Conservation (phyloP, 106 monocot genomes). For the Dendrobium officinale region DNA sequence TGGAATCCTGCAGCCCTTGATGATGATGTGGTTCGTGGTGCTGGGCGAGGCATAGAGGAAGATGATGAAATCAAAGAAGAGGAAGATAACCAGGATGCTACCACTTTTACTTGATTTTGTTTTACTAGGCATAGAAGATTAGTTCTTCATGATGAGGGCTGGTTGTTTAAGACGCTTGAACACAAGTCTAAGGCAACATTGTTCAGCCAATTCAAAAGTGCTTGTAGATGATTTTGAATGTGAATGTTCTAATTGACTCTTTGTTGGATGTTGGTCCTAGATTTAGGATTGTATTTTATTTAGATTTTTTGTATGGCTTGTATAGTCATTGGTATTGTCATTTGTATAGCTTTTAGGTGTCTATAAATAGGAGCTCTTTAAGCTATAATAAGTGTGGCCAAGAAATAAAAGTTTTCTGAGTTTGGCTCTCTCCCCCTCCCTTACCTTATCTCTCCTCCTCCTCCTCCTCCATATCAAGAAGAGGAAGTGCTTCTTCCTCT, state of each 20-base stretch:
- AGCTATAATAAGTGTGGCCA: too few species aligned
- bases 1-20: constrained; percentile 44
- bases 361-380: too few species aligned
- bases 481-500: too few species aligned
- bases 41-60: constrained; percentile 34
- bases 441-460: too few species aligned
- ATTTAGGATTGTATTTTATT: too few species aligned
- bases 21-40: constrained; percentile 39
- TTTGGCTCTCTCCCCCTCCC: too few species aligned
- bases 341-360: too few species aligned
- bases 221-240: neutral
- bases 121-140: neutral
- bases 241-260: neutral
- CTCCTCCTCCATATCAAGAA: too few species aligned
- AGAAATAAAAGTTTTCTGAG: too few species aligned
- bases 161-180: neutral
- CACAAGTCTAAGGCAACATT: neutral
- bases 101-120: constrained; percentile 18
- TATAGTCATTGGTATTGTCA: too few species aligned
- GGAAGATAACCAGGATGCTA: constrained; percentile 27
- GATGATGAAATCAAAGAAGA: constrained; percentile 42
- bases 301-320: too few species aligned
- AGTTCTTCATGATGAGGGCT: neutral
- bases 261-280: too few species aligned
- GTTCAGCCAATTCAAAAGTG: neutral